These are phyloP conservation scores for Steccherinum ochraceum DNA, from an alignment of 768 basidiomycete species.

Conservation along the genomic window DNA sequence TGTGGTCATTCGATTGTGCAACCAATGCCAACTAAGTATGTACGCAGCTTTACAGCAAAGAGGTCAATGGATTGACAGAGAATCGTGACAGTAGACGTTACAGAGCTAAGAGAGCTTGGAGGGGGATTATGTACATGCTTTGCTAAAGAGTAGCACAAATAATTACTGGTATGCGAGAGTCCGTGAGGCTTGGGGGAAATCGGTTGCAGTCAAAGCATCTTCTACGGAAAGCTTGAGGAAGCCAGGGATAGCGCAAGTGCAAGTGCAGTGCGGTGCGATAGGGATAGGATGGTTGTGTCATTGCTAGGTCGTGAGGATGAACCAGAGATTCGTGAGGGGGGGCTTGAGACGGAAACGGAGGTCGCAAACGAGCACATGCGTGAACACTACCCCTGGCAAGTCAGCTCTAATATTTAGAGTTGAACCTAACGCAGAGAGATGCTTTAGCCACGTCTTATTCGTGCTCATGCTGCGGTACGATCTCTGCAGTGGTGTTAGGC, in stretches of 20 bases:
- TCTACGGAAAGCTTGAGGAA: background rate
- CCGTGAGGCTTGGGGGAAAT: too few species aligned
- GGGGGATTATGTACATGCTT: background rate
- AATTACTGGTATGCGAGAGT: background rate
- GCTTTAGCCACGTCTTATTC: background rate
- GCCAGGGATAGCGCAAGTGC: background rate
- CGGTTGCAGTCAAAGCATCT: too few species aligned
- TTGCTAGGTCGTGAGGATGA: constrained; percentile 5
- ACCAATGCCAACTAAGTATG: too few species aligned
- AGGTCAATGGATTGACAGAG: too few species aligned
- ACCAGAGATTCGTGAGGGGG: background rate
- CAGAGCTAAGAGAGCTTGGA: background rate
- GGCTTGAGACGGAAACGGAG: background rate
- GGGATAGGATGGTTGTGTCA: too few species aligned
- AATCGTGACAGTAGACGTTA: too few species aligned
- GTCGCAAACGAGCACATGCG: background rate
- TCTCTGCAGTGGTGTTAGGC: background rate
- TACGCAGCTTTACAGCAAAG: too few species aligned
- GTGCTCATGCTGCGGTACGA: background rate
- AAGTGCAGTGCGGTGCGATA: too few species aligned
- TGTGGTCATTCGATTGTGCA: too few species aligned
- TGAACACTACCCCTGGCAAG: background rate
- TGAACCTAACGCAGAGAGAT: too few species aligned
- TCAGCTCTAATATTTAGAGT: too few species aligned
- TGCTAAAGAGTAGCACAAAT: background rate